Evolutionary conservation across 2,329 filamentous ascomycete species (phyloP), one percentile per base, ranked within the genome.

Genomic region (Mycocentrospora acerina): DNA sequence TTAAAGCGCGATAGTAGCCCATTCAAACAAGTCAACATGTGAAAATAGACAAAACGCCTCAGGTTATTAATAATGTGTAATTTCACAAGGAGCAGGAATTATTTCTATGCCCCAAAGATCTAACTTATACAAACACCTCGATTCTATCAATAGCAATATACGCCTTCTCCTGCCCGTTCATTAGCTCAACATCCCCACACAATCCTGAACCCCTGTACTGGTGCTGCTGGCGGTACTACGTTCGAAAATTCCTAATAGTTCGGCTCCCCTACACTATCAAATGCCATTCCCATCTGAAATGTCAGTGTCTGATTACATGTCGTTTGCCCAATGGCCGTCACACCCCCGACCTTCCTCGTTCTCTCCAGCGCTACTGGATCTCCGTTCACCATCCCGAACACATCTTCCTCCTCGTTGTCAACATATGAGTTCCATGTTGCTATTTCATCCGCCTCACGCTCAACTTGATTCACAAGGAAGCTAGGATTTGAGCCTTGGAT

Each of bases 161-260:
- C 11, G 6, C 25, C 6, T 7, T 14, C 25, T 12, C n/a, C 13
- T 14, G 11, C 5, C 25, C n/a, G 12, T 11, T 11, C 13, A 14
- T 4, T 6, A 27, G 11, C 24, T 58, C 31, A 62, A 34, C 59
- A 63, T 12, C 54, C 55, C 34, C 42, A 45, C 15, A 54, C 51
- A 3, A 64, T 31, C 19, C 57, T 51, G 30, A 57, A 64, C 2
- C 61, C 61, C 27, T 62, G 55, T 7, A 53, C 33, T 11, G 58
- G 57, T 33, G 16, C 51, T 3, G 42, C 56, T 3, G 57, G 56
- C n/a, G 55, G 53, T 11, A 18, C 37, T 7, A 59, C 46, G 27
- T 60, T 47, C 11, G 42, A 28, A 26, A 59, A 65, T 15, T 53
- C 46, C 61, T 52, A 63, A 25, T 59, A 62, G 22, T 65, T 62